Percentiles rank a stretch among this genome's conserved stretches.
Evolutionary conservation across 78 protist genomes (phyloP).

Genomic region (Tieghemostelium lacteum): DNA sequence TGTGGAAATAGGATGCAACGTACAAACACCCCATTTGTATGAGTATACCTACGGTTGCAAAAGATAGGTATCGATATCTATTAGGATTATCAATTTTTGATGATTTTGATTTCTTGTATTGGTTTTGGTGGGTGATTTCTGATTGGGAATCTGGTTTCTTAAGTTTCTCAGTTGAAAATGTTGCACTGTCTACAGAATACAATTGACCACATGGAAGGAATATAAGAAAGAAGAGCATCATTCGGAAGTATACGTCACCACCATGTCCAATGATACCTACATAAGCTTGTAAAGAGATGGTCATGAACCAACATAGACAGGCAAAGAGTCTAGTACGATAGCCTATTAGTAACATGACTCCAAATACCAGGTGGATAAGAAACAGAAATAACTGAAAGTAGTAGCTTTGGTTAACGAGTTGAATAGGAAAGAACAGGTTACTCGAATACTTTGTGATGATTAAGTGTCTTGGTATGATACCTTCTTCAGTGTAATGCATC

Average conservation of each 20-base stretch:
- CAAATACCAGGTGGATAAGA: neutral
- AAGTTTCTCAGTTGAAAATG: neutral
- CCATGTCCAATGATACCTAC: conserved; percentile 34
- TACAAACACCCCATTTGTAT: conserved; percentile 69
- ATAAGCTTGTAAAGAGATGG: conserved; percentile 18
- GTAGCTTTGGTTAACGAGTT: neutral
- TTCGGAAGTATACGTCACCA: conserved; percentile 51
- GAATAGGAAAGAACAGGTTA: conserved; percentile 18
- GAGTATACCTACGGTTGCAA: conserved; percentile 23
- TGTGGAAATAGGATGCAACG: conserved; percentile 50
- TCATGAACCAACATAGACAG: conserved; percentile 2
- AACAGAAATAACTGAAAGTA: neutral
- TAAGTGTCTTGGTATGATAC: neutral
- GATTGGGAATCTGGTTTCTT: too few relatives aligned
- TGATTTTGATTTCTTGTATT: too few relatives aligned
- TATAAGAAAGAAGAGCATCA: conserved; percentile 26
- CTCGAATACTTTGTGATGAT: neutral
- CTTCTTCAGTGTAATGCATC: conserved; percentile 6
- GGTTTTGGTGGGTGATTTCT: too few relatives aligned
- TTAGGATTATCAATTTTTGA: conserved; percentile 12
- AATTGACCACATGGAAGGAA: conserved; percentile 12
- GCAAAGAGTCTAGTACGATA: conserved; percentile 21
- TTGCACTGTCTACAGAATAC: conserved; percentile 20
- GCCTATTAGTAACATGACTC: conserved; percentile 13
- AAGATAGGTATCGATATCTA: conserved; percentile 35